Percentiles rank a stretch among this genome's conserved stretches.
Evolutionary conservation across 805 yeast genomes (phyloP).

Genomic region (Lipomyces lipofer): DNA sequence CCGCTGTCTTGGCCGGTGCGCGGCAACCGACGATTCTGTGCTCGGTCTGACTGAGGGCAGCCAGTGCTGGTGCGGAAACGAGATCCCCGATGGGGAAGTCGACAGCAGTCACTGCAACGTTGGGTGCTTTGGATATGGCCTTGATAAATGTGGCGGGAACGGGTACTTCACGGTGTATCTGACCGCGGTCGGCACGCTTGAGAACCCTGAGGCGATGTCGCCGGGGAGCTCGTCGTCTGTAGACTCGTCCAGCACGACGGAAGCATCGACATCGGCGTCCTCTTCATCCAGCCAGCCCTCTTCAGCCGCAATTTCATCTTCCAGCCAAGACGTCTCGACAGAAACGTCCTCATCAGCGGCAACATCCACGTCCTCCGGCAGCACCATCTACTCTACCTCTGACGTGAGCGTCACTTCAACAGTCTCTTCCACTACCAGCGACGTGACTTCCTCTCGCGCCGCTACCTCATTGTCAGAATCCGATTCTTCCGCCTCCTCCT

Average conservation of each 20-base stretch:
- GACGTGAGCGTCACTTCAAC: conserved; percentile 30
- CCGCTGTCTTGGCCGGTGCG: conserved; percentile 57
- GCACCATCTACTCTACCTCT: background rate
- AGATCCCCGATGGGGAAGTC: conserved; percentile 39
- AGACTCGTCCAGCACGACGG: conserved; percentile 32
- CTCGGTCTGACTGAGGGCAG: conserved; percentile 54
- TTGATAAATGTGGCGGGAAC: conserved; percentile 52
- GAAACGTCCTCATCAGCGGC: conserved; percentile 24
- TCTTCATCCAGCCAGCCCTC: conserved; percentile 38
- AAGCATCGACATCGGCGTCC: conserved; percentile 41
- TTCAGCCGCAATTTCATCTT: conserved; percentile 35
- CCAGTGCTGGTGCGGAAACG: conserved; percentile 67
- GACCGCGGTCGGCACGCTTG: conserved; percentile 29
- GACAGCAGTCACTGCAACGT: conserved; percentile 45
- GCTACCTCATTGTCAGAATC: too few relatives aligned
- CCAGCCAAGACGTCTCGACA: conserved; percentile 27
- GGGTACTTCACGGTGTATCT: conserved; percentile 44
- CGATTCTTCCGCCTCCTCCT: conserved; percentile 40
- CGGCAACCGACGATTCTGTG: conserved; percentile 44
- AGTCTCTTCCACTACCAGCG: background rate
- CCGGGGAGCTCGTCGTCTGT: conserved; percentile 22
- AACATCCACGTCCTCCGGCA: background rate
- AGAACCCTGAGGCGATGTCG: conserved; percentile 16
- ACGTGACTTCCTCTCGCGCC: conserved; percentile 7
- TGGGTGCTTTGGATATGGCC: conserved; percentile 62